Evolutionary conservation across 163 green algal genomes (phyloP).

Genomic region (Volvox carteri): DNA sequence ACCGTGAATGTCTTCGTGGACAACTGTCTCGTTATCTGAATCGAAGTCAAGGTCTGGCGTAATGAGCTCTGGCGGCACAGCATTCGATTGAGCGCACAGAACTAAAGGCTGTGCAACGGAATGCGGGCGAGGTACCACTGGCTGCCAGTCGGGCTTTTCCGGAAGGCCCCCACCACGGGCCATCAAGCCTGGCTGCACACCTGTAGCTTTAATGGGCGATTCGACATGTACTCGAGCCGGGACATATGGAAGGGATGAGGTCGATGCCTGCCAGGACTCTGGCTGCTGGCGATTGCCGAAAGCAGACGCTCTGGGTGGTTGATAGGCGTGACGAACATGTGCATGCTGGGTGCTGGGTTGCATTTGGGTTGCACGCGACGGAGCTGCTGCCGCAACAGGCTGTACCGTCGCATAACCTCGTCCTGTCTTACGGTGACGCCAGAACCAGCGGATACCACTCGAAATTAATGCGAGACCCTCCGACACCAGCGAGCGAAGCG

Average conservation of each 20-base stretch:
- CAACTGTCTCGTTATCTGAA: neutral
- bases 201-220: neutral
- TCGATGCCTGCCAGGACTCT: neutral
- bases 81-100: neutral
- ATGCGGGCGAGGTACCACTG: neutral
- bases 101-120: neutral
- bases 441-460: conserved; percentile 31
- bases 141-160: neutral
- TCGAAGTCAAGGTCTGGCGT: conserved; percentile 38
- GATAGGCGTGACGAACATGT: neutral
- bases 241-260: neutral
- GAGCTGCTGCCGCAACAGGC: neutral
- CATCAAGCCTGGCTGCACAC: neutral
- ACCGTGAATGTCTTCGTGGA: neutral
- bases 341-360: neutral
- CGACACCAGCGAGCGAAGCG: neutral
- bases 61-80: conserved; percentile 9
- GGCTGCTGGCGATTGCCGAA: neutral
- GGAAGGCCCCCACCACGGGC: neutral
- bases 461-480: conserved; percentile 21
- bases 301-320: neutral
- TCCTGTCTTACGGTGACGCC: conserved; percentile 6
- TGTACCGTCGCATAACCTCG: neutral
- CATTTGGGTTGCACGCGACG: too few species aligned
- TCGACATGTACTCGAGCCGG: too few species aligned